Base-by-base conservation (phyloP, 495 filamentous ascomycete genomes). In the Penicillium paradoxum region DNA sequence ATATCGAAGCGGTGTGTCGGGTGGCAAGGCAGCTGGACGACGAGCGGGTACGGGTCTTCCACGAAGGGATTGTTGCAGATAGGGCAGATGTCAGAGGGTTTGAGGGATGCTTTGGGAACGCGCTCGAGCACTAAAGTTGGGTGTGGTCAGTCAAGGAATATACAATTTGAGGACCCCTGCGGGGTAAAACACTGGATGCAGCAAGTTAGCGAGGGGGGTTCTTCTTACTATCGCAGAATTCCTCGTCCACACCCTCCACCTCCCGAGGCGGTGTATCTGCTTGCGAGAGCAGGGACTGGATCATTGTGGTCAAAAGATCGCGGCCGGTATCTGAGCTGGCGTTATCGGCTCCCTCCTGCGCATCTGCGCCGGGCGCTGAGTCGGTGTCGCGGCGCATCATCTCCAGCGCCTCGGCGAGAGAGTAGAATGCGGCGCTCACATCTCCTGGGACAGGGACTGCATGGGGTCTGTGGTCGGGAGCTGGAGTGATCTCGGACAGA, bases 21-120 rank as follows among this genome's bases (percentile, higher is more conserved):
- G 59, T 91, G 84, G 63, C 93, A 98, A 19, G 90, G 89, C 49
- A 98, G 75, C 57, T 84, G 81, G 27, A 97, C 92, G 14, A 97
- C 91, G 11, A 98, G 78, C 17, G 89, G 87, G 57, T 90, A 84
- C 36, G 73, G 58, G 52, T 87, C 83, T 37, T 96, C 91, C 14
- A 96, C 65, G 59, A 90, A 97, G 32, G 75, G 72, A 62, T 91
- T 89, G 19, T 79, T 83, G 68, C 93, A 98, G 54, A 98, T 97
- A 1, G 89, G 87, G 58, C 93, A 98, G 22, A 65, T 73, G 54
- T 92, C 88, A 6, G 77, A 79, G 27, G 73, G 61, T 60, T 85
- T 84, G 32, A 97, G 69, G 13, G 67, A 64, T 68, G 82, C 81
- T 58, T 84, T 86, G 10, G 84, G 78, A 51, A 97, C 85, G 4